Base-by-base conservation (phyloP, 768 basidiomycete genomes). In the Leccinum longicurvipes region DNA sequence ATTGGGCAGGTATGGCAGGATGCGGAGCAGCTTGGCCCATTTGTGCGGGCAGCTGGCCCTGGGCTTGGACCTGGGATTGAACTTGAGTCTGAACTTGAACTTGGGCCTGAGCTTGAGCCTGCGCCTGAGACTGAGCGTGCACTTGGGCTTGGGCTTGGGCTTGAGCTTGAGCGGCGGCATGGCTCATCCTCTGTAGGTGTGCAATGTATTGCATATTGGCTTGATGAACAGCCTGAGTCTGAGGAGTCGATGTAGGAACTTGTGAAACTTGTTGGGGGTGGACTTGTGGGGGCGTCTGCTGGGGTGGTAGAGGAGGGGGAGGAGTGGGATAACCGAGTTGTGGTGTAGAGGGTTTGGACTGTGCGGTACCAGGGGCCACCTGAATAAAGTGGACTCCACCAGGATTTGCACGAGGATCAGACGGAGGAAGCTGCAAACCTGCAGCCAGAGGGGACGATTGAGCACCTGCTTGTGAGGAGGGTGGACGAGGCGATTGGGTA, bases 401-500 rank as follows among this genome's bases (percentile, higher is more conserved):
- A 28, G 70, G 29, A 41, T 60, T 61, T 53, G 60, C 52, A 27
- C 69, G 72, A 50, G 56, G 64, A 47, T 62, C 64, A 44, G 62
- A 41, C 15, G 56, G 47, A 10, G 72, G 68, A 45, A 70, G 63
- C 27, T 71, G 70, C 9, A 64, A 67, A 50, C 72, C 70, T 1
- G 62, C 23, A 5, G 59, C 62, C 3, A 63, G 70, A 48, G 70
- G 70, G 14, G 70, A 71, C 25, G 70, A 73, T 41, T 63, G 70
- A 19, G 60, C 54, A 54, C 61, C 69, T 19, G 70, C 47, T 58
- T 71, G 70, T 6, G 70, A 70, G 36, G 70, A 72, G 15, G 67
- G 64, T 27, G 69, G 70, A 24, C 71, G 72, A 34, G 70, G 70
- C 24, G 70, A 73, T 48, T 72, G 70, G 41, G 70, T 71, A 60